These are phyloP conservation scores for Penicillium fuscoglaucum DNA, from an alignment of 2,329 filamentous ascomycete genomes.

Conservation along the genomic window DNA sequence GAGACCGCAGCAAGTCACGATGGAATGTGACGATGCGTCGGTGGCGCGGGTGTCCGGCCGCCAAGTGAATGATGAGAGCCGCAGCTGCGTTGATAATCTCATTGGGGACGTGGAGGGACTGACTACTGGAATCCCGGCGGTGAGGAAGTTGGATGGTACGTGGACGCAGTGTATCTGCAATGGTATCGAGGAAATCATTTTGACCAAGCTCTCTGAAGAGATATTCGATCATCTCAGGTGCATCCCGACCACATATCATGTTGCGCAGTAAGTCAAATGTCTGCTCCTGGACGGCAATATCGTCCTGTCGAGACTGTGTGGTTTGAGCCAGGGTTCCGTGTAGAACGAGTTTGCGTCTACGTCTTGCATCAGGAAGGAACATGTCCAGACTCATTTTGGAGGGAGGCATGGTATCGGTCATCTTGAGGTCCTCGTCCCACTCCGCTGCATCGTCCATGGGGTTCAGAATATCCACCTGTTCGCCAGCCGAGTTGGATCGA, in stretches of 20 bases:
- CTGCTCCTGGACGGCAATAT: slow-evolving; percentile 86
- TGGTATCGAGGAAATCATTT: slow-evolving; percentile 74
- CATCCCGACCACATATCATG: slow-evolving; percentile 68
- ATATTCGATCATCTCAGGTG: slow-evolving; percentile 76
- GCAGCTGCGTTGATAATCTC: slow-evolving; percentile 77
- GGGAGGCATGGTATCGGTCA: slow-evolving; percentile 41
- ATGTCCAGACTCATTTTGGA: slow-evolving; percentile 42
- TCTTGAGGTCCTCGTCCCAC: slow-evolving; percentile 35
- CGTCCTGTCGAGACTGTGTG: slow-evolving; percentile 70
- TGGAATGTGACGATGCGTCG: slow-evolving; percentile 76
- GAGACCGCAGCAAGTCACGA: slow-evolving; percentile 69
- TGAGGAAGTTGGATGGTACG: slow-evolving; percentile 35
- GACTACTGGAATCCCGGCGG: slow-evolving; percentile 33
- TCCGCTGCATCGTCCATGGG: slow-evolving; percentile 43
- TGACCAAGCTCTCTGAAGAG: slow-evolving; percentile 74
- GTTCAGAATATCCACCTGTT: slow-evolving; percentile 61
- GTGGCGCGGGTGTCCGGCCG: slow-evolving; percentile 76
- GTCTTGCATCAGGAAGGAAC: slow-evolving; percentile 43
- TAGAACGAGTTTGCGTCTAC: slow-evolving; percentile 45
- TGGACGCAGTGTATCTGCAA: slow-evolving; percentile 73
- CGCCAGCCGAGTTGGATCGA: slow-evolving; percentile 59
- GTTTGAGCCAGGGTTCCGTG: slow-evolving; percentile 68
- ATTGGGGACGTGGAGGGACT: slow-evolving; percentile 37
- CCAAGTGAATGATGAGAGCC: slow-evolving; percentile 83
- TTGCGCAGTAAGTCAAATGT: slow-evolving; percentile 88